Evolutionary conservation across 495 filamentous ascomycete species (phyloP).

Genomic region (Bacidia rubella): DNA sequence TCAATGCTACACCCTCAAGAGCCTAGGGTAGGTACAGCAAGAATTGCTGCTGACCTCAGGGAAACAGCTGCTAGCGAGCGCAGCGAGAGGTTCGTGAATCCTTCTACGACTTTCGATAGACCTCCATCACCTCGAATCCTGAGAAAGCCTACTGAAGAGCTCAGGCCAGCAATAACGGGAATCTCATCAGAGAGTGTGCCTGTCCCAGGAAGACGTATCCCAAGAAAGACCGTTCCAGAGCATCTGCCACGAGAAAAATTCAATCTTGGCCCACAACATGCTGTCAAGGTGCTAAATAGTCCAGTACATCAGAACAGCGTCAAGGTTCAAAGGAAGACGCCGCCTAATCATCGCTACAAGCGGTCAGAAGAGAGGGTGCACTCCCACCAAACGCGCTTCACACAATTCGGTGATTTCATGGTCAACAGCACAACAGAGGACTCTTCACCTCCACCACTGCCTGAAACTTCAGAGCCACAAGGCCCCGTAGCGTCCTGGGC

Average conservation of each 20-base stretch:
- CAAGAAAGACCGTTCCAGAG: background rate
- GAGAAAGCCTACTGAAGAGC: background rate
- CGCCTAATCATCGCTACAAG: background rate
- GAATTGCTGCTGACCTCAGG: background rate
- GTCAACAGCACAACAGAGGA: background rate
- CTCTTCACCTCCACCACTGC: background rate
- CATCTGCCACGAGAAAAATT: background rate
- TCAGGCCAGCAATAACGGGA: background rate
- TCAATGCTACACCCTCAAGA: background rate
- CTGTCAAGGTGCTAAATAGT: background rate
- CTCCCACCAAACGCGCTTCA: background rate
- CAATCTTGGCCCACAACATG: background rate
- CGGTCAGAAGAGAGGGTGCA: background rate
- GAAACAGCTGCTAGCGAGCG: background rate
- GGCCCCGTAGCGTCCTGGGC: too few relatives aligned
- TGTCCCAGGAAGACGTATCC: background rate
- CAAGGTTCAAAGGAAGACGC: background rate
- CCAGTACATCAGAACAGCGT: conserved; percentile 1
- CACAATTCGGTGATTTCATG: conserved; percentile 1
- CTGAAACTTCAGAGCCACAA: too few relatives aligned
- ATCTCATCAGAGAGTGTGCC: background rate
- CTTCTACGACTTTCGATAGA: too few relatives aligned
- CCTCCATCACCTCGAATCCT: too few relatives aligned
- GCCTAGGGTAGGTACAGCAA: background rate
- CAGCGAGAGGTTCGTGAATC: background rate